Conservation (phyloP, 257 asterid genomes). For the Rhazya stricta region DNA sequence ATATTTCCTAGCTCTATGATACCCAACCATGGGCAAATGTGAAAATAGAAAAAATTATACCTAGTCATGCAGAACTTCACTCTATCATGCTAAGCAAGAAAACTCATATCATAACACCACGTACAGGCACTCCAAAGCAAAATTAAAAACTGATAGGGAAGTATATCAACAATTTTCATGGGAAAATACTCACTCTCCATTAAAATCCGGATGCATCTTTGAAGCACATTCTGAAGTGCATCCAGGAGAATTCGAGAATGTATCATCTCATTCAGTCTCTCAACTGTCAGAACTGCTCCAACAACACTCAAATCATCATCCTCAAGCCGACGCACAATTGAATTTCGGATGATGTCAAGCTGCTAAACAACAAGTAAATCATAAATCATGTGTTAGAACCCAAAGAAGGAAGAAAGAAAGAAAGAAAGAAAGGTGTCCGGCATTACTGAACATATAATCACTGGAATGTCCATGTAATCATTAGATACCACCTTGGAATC, state of each 20-base stretch:
- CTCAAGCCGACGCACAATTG: slow-evolving; percentile 59
- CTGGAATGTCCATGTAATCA: slow-evolving; percentile 2
- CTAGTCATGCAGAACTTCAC: background rate
- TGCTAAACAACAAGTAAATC: slow-evolving; percentile 40
- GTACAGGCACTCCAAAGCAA: background rate
- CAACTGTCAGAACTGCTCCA: slow-evolving; percentile 55
- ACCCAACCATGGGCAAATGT: slow-evolving; percentile 12
- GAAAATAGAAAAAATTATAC: background rate
- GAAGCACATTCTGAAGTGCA: slow-evolving; percentile 50
- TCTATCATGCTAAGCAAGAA: background rate
- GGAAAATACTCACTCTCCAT: slow-evolving; percentile 45
- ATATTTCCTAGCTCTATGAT: background rate
- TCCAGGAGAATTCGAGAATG: slow-evolving; percentile 44
- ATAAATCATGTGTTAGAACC: slow-evolving; percentile 10
- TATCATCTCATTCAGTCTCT: slow-evolving; percentile 47
- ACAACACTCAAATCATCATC: slow-evolving; percentile 84
- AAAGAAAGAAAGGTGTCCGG: background rate
- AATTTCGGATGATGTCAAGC: slow-evolving; percentile 66
- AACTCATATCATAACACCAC: background rate
- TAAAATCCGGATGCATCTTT: slow-evolving; percentile 55
- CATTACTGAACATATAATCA: background rate
- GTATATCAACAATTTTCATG: background rate
- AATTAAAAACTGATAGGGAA: background rate
- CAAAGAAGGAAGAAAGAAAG: background rate
- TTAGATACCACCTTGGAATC: slow-evolving; percentile 51